Conservation (phyloP, 1,284 basidiomycete genomes). For the Trichosporon asahii region DNA sequence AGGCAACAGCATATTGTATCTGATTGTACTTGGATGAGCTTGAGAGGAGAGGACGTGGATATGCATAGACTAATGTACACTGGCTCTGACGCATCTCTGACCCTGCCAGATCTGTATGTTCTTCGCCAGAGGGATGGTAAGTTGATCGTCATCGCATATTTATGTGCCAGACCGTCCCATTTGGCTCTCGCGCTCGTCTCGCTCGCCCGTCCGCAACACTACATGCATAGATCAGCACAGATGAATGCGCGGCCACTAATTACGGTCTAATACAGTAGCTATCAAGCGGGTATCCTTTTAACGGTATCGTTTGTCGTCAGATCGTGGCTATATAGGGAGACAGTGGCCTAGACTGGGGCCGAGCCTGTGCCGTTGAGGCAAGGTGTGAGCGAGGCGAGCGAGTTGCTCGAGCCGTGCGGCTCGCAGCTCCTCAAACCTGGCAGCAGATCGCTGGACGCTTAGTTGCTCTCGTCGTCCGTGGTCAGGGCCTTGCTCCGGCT, state of each 20-base stretch:
- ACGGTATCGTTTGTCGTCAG: slow-evolving; percentile 6
- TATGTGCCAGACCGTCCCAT: not conserved
- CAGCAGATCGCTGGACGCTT: not conserved
- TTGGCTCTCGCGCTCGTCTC: not conserved
- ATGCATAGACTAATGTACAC: slow-evolving; percentile 11
- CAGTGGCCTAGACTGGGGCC: not conserved
- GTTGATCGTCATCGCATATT: too few species aligned
- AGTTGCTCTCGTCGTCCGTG: slow-evolving; percentile 33
- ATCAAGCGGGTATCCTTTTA: not conserved
- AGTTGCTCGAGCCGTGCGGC: too few species aligned
- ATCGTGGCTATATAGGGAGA: not conserved
- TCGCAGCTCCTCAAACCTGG: too few species aligned
- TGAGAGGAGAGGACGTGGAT: not conserved
- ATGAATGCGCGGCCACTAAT: slow-evolving; percentile 11
- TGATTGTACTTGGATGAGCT: slow-evolving; percentile 15
- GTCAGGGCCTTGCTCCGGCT: slow-evolving; percentile 44
- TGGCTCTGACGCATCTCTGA: not conserved
- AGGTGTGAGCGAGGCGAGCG: too few species aligned
- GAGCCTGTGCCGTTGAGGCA: slow-evolving; percentile 1
- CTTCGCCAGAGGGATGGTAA: too few species aligned
- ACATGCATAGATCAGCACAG: slow-evolving; percentile 10
- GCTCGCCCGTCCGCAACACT: not conserved
- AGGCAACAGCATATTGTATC: slow-evolving; percentile 13
- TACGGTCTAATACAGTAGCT: slow-evolving; percentile 8
- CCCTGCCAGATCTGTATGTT: too few species aligned